These are phyloP conservation scores for Teratosphaeriaceae sp. DNA, from an alignment of 2,329 filamentous ascomycete species.

Conservation along the genomic window DNA sequence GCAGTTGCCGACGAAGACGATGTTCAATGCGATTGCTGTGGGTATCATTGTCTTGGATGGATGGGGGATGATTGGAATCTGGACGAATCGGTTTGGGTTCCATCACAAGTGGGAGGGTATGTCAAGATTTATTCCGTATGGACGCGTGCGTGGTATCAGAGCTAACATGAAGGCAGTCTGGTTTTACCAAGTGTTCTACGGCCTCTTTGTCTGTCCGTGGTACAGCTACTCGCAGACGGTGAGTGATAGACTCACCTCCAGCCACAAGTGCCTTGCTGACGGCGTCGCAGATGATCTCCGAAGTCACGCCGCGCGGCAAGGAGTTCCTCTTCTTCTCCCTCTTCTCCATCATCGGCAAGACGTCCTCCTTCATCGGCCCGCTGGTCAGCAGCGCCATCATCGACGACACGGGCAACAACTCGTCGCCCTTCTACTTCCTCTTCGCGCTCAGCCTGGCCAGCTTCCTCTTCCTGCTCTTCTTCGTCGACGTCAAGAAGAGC, in stretches of 20 bases:
- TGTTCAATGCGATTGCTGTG: constrained; percentile 60
- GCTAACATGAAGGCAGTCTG: constrained; percentile 9
- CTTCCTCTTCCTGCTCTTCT: constrained; percentile 46
- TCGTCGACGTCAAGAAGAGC: constrained; percentile 57
- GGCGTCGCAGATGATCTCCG: constrained; percentile 52
- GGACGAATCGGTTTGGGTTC: constrained; percentile 43
- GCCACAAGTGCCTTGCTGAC: neutral
- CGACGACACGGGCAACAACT: constrained; percentile 51
- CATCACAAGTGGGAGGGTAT: constrained; percentile 40
- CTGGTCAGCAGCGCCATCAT: constrained; percentile 65
- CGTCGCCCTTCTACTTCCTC: constrained; percentile 60
- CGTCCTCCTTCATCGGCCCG: constrained; percentile 61
- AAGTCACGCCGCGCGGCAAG: constrained; percentile 60
- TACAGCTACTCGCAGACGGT: constrained; percentile 62
- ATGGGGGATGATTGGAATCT: constrained; percentile 49
- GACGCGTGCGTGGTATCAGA: neutral
- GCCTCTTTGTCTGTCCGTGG: constrained; percentile 62
- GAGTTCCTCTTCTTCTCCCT: constrained; percentile 66
- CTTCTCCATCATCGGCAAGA: constrained; percentile 64
- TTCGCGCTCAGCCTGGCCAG: constrained; percentile 53
- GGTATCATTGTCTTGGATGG: constrained; percentile 54
- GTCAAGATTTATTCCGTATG: no score
- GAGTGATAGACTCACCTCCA: neutral
- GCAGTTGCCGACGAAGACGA: constrained; percentile 55
- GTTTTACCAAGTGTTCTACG: constrained; percentile 49